Evolutionary conservation across 2,329 filamentous ascomycete genomes (phyloP), one percentile per base, ranked within the genome.

Genomic region (Penicillium thymicola): DNA sequence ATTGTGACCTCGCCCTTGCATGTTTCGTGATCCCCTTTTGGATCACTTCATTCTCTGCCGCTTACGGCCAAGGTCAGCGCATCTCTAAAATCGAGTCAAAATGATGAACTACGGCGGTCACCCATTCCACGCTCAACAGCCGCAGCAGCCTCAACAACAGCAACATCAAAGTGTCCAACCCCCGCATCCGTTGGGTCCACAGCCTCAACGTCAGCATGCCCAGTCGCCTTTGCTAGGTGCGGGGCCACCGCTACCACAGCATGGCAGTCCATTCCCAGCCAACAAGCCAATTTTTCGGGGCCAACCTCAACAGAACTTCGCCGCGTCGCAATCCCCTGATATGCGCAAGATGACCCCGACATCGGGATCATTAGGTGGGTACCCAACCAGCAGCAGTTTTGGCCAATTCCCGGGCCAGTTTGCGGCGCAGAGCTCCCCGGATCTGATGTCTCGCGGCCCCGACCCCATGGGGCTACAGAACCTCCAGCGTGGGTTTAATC

Each of bases 81-180:
- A 45, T 41, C 48, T 55, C 51, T 36, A 65, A 52, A 54, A 43
- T 57, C 36, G 25, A 44, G 21, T 40, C 54, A 72, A 67, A 48
- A 73, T 73, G 70, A 73, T 73, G 70, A 67, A 67, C 51, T 72
- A 71, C 63, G 68, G 68, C 51, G 68, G 69, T 53, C 68, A 68
- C 52, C 59, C 64, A 23, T 71, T 68, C 50, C 64, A 70, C 51
- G 63, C 65, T 41, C 65, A 67, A 36, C 67, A 68, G 46, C 51
- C 59, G 40, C 63, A 65, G 50, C 63, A 65, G 30, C 56, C 59
- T 11, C 63, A 65, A 23, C 61, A 58, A 5, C 46, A 57, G 10
- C 68, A 66, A 44, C 63, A 67, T 47, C 64, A 62, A 48, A 51
- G 55, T 8, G 44, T 57, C 10, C 64, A 66, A 30, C 30, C 57